phyloP scores from a whole-genome alignment of 345 rosid species.

The Citrus hindsii region DNA sequence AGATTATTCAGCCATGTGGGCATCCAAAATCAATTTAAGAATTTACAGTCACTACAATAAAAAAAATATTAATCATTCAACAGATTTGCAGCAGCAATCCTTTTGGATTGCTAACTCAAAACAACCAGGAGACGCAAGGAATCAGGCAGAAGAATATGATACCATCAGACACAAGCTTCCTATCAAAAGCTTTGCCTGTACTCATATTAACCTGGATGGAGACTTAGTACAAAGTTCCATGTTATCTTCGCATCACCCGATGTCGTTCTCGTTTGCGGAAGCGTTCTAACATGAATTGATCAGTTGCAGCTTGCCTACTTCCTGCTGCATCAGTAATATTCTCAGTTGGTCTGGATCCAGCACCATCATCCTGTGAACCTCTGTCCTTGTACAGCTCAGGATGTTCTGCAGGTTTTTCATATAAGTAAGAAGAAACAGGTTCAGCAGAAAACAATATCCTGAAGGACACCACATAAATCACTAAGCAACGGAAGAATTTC shows the following conservation, averaged over 20 bases:
- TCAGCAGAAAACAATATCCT: neutral
- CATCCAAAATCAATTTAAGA: neutral
- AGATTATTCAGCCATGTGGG: neutral
- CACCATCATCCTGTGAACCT: conserved; percentile 38
- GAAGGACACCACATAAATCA: neutral
- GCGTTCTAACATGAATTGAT: conserved; percentile 82
- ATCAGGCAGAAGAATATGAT: neutral
- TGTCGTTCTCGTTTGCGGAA: conserved; percentile 96
- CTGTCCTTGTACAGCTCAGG: conserved; percentile 91
- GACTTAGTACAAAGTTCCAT: neutral
- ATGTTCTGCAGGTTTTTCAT: conserved; percentile 55
- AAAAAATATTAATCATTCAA: neutral
- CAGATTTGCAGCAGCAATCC: neutral
- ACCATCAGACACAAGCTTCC: neutral
- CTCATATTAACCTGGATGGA: neutral
- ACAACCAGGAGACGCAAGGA: neutral
- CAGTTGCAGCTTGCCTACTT: conserved; percentile 95
- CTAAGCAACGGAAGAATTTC: too few species aligned
- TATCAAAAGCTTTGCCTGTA: neutral
- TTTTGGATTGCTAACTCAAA: neutral
- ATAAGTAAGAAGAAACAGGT: neutral
- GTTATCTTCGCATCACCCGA: conserved; percentile 82
- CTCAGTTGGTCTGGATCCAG: conserved; percentile 54
- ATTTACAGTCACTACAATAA: neutral
- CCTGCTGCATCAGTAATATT: conserved; percentile 49